Evolutionary conservation across 192 early-diverging fungal genomes (phyloP).

Genomic region (Thamnidium elegans): DNA sequence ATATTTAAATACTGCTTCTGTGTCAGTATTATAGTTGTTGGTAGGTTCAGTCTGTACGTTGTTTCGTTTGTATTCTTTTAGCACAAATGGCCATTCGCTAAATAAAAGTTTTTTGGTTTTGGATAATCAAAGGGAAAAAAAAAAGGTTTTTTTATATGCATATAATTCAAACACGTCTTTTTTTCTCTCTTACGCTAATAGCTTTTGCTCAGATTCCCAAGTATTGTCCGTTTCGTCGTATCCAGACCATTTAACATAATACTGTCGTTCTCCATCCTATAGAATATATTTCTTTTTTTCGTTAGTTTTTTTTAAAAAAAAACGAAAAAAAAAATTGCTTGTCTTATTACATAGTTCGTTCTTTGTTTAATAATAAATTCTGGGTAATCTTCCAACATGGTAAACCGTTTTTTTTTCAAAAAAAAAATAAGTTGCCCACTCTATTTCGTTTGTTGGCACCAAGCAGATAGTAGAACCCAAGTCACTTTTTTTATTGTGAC

Average conservation of each 20-base stretch:
- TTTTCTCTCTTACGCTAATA: background rate
- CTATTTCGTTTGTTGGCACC: no score
- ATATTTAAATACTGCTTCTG: background rate
- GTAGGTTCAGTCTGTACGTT: background rate
- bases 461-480: no score
- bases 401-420: no score
- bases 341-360: no score
- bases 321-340: no score
- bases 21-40: background rate
- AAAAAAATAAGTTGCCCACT: no score
- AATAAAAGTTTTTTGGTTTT: background rate
- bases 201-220: background rate
- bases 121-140: no score
- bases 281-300: no score
- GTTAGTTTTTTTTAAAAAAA: no score
- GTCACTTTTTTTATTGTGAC: no score
- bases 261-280: background rate
- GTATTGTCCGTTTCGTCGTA: background rate
- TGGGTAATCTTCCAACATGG: no score
- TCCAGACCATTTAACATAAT: constrained; percentile 2
- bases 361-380: no score
- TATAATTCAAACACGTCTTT: background rate
- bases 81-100: background rate
- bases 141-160: background rate
- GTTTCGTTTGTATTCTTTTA: background rate